Percentiles rank a stretch among this genome's conserved stretches.
Evolutionary conservation across 257 asterid genomes (phyloP).

Genomic region (Buddleja alternifolia): DNA sequence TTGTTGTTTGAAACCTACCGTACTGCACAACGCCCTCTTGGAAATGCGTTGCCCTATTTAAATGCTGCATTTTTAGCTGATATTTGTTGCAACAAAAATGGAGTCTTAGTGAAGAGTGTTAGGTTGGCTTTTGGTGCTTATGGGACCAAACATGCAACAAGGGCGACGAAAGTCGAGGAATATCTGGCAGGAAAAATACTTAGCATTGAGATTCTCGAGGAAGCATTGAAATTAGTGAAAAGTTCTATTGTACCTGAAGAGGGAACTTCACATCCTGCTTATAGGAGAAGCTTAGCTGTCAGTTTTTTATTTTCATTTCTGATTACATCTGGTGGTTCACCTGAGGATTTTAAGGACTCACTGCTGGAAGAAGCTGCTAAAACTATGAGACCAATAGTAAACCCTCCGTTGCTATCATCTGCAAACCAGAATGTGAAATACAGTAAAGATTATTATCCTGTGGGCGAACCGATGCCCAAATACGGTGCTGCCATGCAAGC

Average conservation of each 20-base stretch:
- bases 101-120: constrained; percentile 38
- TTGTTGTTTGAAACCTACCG: constrained; percentile 58
- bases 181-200: constrained; percentile 50
- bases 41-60: constrained; percentile 71
- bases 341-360: constrained; percentile 21
- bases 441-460: constrained; percentile 62
- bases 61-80: constrained; percentile 69
- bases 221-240: constrained; percentile 58
- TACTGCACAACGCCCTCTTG: constrained; percentile 67
- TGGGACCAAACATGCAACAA: constrained; percentile 55
- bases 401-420: constrained; percentile 46
- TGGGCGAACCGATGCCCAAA: constrained; percentile 65
- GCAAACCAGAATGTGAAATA: constrained; percentile 56
- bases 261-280: constrained; percentile 59
- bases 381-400: constrained; percentile 22
- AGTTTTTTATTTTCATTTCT: constrained; percentile 62
- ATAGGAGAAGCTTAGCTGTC: constrained; percentile 63
- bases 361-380: constrained; percentile 27
- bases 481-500: constrained; percentile 69
- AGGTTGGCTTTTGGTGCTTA: constrained; percentile 66
- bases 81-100: constrained; percentile 36
- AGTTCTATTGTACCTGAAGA: constrained; percentile 48
- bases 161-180: constrained; percentile 64
- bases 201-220: constrained; percentile 36
- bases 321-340: constrained; percentile 28